Evolutionary conservation across 1,139 yeast species (phyloP).

Genomic region (Waltiozyma solani): DNA sequence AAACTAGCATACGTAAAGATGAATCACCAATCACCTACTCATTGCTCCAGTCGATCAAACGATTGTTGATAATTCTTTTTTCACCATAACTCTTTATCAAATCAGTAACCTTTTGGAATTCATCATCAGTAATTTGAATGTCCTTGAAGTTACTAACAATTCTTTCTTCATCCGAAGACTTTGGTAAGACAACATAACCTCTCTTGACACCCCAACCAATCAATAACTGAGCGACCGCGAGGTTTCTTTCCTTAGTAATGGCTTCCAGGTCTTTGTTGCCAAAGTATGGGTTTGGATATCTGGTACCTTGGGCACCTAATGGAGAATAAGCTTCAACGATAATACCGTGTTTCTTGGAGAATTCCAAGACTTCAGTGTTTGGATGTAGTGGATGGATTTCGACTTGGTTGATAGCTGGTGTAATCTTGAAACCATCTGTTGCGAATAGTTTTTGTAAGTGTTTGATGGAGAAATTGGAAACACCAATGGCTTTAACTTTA

Average conservation of each 20-base stretch:
- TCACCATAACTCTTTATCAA: conserved; percentile 37
- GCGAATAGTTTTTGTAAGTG: conserved; percentile 10
- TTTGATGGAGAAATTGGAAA: conserved; percentile 11
- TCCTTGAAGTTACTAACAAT: conserved; percentile 35
- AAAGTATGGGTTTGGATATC: conserved; percentile 41
- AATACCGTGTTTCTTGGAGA: conserved; percentile 29
- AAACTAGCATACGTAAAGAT: no score
- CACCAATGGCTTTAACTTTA: conserved; percentile 12
- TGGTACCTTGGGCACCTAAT: conserved; percentile 37
- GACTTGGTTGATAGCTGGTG: conserved; percentile 32
- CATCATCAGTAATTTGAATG: conserved; percentile 42
- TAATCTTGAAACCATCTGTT: conserved; percentile 11
- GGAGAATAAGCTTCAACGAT: conserved; percentile 46
- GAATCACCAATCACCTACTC: background rate
- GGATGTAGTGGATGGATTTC: conserved; percentile 43
- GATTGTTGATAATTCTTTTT: no score
- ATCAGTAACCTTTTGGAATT: conserved; percentile 37
- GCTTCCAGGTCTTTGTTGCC: conserved; percentile 30
- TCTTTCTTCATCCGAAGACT: conserved; percentile 45
- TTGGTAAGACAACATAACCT: conserved; percentile 67
- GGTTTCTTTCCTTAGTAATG: conserved; percentile 27
- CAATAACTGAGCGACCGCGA: conserved; percentile 32
- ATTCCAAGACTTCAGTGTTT: conserved; percentile 29
- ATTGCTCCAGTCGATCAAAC: no score
- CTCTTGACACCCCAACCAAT: conserved; percentile 29